These are phyloP conservation scores for Ramaria rubella DNA, from an alignment of 768 basidiomycete species.

Conservation along the genomic window DNA sequence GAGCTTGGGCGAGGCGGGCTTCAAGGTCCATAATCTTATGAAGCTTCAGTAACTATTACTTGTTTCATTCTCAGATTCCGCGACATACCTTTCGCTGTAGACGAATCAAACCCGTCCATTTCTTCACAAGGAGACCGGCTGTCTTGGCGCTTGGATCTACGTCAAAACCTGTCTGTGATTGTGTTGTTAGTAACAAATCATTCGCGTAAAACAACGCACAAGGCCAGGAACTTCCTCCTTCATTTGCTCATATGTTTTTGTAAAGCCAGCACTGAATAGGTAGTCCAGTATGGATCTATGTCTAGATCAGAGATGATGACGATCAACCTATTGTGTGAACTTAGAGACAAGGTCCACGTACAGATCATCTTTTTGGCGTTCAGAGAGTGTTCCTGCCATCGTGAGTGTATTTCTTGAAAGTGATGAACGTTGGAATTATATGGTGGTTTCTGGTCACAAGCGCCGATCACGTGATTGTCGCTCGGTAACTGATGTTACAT, in stretches of 20 bases:
- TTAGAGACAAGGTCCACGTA: not conserved
- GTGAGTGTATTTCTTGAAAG: not conserved
- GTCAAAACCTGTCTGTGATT: slow-evolving; percentile 46
- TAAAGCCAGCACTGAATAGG: slow-evolving; percentile 59
- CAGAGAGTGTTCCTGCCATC: slow-evolving; percentile 6
- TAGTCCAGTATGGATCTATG: slow-evolving; percentile 81
- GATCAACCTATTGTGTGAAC: not conserved
- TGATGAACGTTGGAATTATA: not conserved
- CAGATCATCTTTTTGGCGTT: slow-evolving; percentile 8
- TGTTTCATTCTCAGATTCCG: not conserved
- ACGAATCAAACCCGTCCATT: slow-evolving; percentile 95
- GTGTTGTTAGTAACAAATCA: not conserved
- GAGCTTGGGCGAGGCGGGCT: slow-evolving; percentile 66
- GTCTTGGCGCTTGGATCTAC: slow-evolving; percentile 88
- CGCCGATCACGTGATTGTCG: too few species aligned
- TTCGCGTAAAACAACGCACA: not conserved
- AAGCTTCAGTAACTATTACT: not conserved
- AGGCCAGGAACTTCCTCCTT: slow-evolving; percentile 34
- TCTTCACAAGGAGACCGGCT: slow-evolving; percentile 88
- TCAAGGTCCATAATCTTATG: slow-evolving; percentile 92
- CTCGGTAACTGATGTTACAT: too few species aligned
- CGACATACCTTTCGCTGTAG: slow-evolving; percentile 85
- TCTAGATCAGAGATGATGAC: slow-evolving; percentile 30
- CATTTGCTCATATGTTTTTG: slow-evolving; percentile 52
- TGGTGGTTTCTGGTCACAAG: too few species aligned